These are phyloP conservation scores for Erysiphe neolycopersici DNA, from an alignment of 2,329 filamentous ascomycete genomes.

Conservation along the genomic window DNA sequence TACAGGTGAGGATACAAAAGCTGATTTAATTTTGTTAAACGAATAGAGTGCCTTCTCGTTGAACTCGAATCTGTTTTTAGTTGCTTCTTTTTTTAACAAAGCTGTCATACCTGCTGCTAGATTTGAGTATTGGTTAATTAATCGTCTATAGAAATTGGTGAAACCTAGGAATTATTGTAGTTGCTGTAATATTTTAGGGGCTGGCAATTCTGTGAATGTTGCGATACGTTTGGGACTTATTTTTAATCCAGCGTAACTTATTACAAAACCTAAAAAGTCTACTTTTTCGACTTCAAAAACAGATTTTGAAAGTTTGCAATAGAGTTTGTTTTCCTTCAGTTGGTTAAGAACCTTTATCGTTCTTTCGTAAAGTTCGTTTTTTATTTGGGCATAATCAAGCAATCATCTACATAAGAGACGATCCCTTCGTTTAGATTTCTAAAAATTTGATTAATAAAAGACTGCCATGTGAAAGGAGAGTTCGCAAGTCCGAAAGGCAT, in stretches of 20 bases:
- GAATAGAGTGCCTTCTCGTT: neutral
- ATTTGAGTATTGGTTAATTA: neutral
- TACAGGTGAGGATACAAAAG: neutral
- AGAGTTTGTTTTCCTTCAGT: neutral
- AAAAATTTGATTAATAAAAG: neutral
- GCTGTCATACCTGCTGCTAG: neutral
- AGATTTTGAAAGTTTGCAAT: constrained; percentile 1
- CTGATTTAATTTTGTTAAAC: neutral
- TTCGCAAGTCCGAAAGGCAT: neutral
- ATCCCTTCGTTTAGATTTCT: neutral
- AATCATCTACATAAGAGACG: neutral
- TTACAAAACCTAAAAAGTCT: neutral
- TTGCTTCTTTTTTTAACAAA: neutral
- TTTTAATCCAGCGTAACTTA: neutral
- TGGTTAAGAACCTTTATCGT: neutral
- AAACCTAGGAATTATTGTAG: constrained; percentile 1
- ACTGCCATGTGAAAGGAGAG: neutral
- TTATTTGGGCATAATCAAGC: neutral
- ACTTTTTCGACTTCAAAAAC: neutral
- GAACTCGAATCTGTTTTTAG: neutral
- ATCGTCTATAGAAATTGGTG: constrained; percentile 1
- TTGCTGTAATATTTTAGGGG: neutral
- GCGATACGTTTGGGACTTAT: neutral
- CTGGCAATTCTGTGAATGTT: neutral
- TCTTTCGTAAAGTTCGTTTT: neutral